These are phyloP conservation scores for Aechmea fasciata DNA, from an alignment of 176 grass and related monocot genomes.

Conservation along the genomic window DNA sequence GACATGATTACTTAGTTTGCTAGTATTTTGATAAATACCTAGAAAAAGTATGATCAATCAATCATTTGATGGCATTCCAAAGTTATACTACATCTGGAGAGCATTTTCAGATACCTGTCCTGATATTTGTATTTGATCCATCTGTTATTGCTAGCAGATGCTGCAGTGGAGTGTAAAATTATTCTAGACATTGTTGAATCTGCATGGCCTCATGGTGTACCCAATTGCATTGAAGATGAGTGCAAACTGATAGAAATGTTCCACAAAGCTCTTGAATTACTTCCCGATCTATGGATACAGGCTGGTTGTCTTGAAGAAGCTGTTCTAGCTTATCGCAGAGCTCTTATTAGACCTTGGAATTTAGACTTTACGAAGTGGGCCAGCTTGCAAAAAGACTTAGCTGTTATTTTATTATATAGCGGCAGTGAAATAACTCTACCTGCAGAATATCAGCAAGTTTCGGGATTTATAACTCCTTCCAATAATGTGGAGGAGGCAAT, in stretches of 20 bases:
- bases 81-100: neutral
- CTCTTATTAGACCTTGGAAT: constrained; percentile 71
- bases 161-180: constrained; percentile 81
- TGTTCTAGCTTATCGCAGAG: constrained; percentile 55
- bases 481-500: constrained; percentile 72
- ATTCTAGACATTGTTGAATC: constrained; percentile 84
- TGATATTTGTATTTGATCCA: constrained; percentile 15
- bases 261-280: constrained; percentile 75
- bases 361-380: constrained; percentile 55
- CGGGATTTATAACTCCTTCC: constrained; percentile 25
- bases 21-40: too few relatives aligned
- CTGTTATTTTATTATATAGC: constrained; percentile 70
- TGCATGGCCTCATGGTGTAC: constrained; percentile 70
- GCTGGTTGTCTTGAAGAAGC: constrained; percentile 76
- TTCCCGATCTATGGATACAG: constrained; percentile 78
- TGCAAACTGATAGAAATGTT: constrained; percentile 79
- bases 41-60: too few relatives aligned
- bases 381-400: constrained; percentile 75
- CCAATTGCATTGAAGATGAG: constrained; percentile 52
- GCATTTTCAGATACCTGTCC: constrained; percentile 2
- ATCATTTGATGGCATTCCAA: neutral
- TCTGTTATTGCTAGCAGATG: constrained; percentile 48
- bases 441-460: constrained; percentile 33
- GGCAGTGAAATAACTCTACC: constrained; percentile 49
- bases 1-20: too few relatives aligned